These are phyloP conservation scores for Debaryomyces robertsiae DNA, from an alignment of 1,139 yeast species.

Conservation along the genomic window DNA sequence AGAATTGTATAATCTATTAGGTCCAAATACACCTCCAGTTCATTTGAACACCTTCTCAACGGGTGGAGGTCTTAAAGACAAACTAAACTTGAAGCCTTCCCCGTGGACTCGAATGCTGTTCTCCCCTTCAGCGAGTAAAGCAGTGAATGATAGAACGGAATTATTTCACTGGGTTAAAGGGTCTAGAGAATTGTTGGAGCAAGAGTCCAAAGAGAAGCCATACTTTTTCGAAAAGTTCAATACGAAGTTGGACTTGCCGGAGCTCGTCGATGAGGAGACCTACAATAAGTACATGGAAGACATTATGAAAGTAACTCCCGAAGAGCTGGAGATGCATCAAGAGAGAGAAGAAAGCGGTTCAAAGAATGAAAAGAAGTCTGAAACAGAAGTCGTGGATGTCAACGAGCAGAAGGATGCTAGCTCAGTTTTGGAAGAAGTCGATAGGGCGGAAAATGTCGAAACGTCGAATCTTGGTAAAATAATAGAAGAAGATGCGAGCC, in stretches of 20 bases:
- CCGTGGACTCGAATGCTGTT: constrained; percentile 81
- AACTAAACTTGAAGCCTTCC: constrained; percentile 67
- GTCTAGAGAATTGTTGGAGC: constrained; percentile 50
- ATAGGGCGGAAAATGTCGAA: constrained; percentile 6
- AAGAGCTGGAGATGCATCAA: constrained; percentile 18
- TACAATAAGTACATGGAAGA: constrained; percentile 53
- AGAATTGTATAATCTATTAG: constrained; percentile 83
- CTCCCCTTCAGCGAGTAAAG: constrained; percentile 52
- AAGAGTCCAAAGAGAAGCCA: constrained; percentile 48
- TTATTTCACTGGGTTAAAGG: constrained; percentile 91
- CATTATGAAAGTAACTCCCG: constrained; percentile 34
- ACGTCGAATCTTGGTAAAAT: constrained; percentile 2
- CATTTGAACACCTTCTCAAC: constrained; percentile 51
- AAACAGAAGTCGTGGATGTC: constrained; percentile 14
- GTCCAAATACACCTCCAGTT: constrained; percentile 92
- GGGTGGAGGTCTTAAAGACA: constrained; percentile 60
- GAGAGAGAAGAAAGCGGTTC: constrained; percentile 14
- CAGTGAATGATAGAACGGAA: constrained; percentile 43
- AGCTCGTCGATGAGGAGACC: constrained; percentile 64
- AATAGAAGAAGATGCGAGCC: background rate
- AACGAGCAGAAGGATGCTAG: constrained; percentile 13
- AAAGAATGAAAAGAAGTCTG: constrained; percentile 10
- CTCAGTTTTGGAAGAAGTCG: background rate
- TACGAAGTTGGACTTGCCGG: constrained; percentile 69
- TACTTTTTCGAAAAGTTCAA: constrained; percentile 79